Conservation (phyloP, 225 moss, liverwort and hornwort genomes). For the Antitrichia curtipendula region DNA sequence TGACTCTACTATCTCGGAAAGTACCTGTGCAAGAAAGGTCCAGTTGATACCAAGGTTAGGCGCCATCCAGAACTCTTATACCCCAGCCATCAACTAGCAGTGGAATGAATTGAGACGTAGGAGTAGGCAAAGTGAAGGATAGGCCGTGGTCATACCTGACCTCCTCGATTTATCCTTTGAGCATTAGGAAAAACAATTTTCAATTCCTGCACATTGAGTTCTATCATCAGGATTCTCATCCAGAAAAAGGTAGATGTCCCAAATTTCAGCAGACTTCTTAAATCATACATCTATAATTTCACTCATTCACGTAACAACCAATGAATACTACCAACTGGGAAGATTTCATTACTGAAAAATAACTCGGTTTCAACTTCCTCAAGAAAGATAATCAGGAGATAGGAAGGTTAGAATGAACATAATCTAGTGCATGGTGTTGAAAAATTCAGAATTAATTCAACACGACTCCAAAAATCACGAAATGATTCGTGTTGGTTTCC, state of each 20-base stretch:
- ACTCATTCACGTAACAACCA: background rate
- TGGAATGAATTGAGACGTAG: background rate
- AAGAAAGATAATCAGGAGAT: background rate
- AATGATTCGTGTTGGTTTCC: background rate
- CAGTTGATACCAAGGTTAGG: background rate
- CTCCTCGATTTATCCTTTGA: conserved; percentile 96
- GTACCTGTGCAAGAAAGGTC: conserved; percentile 25
- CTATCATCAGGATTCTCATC: background rate
- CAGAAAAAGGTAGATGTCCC: background rate
- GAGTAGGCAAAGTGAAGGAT: background rate
- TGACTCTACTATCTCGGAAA: conserved; percentile 84
- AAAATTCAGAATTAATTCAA: background rate
- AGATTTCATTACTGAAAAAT: background rate
- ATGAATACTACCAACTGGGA: background rate
- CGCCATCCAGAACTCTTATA: background rate
- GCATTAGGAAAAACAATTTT: conserved; percentile 95
- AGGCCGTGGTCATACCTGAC: conserved; percentile 48
- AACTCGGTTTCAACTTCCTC: background rate
- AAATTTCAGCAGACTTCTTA: background rate
- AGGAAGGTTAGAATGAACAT: background rate
- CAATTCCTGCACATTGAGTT: conserved; percentile 55
- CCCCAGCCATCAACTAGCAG: background rate
- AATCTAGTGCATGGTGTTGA: background rate
- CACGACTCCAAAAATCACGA: background rate
- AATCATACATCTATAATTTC: background rate